Base-by-base conservation (phyloP, 2,329 filamentous ascomycete genomes). In the Exophiala sp. region DNA sequence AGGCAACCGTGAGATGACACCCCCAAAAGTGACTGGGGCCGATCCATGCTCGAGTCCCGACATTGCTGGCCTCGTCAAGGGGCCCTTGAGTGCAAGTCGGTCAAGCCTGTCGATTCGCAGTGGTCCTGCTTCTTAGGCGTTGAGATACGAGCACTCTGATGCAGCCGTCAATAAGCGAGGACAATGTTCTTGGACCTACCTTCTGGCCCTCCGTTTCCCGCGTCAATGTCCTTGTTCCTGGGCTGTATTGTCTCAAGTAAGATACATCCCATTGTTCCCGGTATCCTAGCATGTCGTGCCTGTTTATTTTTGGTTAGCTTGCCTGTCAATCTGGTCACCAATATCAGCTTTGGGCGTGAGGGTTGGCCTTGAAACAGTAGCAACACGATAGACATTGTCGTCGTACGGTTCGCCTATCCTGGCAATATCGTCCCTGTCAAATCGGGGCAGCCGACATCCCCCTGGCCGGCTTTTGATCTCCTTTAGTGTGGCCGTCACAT, bases 391-490 rank as follows among this genome's bases (percentile, higher is more conserved):
- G n/a, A n/a, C n/a, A n/a, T n/a, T n/a, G n/a, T n/a, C 11, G 29
- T 32, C 6, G 29, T 13, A n/a, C n/a, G n/a, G 29, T 32, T 32
- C 29, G 29, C 29, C 29, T n/a, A 32, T 32, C 6, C 29, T 13
- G 29, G 29, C 29, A 32, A 32, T 37, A 19, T 37, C 14, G 34
- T 37, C 34, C 34, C 34, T 37, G 34, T 37, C 34, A 37, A 37
- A 37, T 19, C 14, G 34, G 34, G 14, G 6, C 13, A 18, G 34
- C 18, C 18, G 14, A 16, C 11, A 13, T 34, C 11, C 30, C 10
- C 9, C 6, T 34, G 30, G 30, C 14, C 9, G 30, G 30, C 30
- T 8, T 18, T 18, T 19, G 14, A 37, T 37, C 34, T 11, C 16
- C 14, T 7, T 37, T n/a, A 11, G 7, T 37, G 5, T 18, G 34